Evolutionary conservation across 2,329 filamentous ascomycete species (phyloP).

Genomic region (Parafenestella ontariensis): DNA sequence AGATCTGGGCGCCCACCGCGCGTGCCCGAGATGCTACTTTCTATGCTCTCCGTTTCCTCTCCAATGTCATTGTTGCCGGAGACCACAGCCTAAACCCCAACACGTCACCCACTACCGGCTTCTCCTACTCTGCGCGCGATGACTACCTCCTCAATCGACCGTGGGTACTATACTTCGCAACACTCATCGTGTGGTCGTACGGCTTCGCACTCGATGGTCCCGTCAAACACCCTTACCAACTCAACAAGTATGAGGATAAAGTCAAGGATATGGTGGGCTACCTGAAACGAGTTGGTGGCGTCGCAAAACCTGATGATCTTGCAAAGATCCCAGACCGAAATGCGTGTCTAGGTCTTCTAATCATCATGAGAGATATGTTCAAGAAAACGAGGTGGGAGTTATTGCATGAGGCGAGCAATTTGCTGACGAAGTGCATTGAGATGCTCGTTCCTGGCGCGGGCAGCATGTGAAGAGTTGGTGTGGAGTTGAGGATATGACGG

Average conservation of each 20-base stretch:
- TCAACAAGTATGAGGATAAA: constrained; percentile 69
- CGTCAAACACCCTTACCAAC: constrained; percentile 60
- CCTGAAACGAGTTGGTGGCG: constrained; percentile 73
- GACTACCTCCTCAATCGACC: constrained; percentile 90
- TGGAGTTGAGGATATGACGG: background rate
- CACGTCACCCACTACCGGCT: constrained; percentile 40
- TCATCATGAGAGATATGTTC: constrained; percentile 84
- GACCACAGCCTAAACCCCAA: constrained; percentile 50
- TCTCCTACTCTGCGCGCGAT: constrained; percentile 78
- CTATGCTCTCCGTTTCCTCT: constrained; percentile 88
- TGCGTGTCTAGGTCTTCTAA: constrained; percentile 78
- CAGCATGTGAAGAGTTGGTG: constrained; percentile 7
- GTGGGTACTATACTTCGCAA: constrained; percentile 95
- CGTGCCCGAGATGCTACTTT: constrained; percentile 90
- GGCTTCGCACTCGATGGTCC: constrained; percentile 89
- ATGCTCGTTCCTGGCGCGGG: constrained; percentile 54
- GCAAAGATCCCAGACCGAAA: constrained; percentile 78
- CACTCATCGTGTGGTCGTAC: constrained; percentile 93
- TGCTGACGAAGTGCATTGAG: constrained; percentile 82
- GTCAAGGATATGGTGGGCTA: constrained; percentile 81
- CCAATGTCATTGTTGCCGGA: constrained; percentile 76
- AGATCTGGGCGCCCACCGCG: constrained; percentile 86
- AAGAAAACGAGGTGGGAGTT: constrained; percentile 87
- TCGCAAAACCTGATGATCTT: constrained; percentile 78
- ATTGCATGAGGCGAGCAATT: constrained; percentile 81